phyloP scores from a whole-genome alignment of 2,329 filamentous ascomycete genomes.

The Beauveria australis region DNA sequence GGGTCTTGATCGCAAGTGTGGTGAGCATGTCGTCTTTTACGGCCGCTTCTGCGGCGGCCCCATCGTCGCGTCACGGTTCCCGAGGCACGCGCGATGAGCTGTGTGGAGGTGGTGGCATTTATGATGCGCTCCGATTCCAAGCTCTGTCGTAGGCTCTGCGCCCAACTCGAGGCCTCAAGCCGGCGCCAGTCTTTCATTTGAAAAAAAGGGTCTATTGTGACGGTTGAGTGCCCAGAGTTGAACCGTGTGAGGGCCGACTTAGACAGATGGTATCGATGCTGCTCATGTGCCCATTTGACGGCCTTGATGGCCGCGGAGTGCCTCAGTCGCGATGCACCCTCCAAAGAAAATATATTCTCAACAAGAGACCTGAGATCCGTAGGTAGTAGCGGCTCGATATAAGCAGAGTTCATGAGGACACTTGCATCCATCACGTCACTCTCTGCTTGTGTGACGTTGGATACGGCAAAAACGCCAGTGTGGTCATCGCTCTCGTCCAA shows the following conservation, averaged over 20 bases:
- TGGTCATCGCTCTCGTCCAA: conserved; percentile 18
- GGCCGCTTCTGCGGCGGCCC: background rate
- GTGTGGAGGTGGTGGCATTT: background rate
- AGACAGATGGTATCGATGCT: background rate
- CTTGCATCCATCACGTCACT: conserved; percentile 86
- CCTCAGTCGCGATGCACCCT: conserved; percentile 73
- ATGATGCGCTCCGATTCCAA: conserved; percentile 23
- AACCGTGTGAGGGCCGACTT: conserved; percentile 12
- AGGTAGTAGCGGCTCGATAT: conserved; percentile 67
- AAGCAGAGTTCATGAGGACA: conserved; percentile 85
- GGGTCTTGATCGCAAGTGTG: conserved; percentile 56
- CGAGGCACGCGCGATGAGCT: background rate
- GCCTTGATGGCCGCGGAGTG: conserved; percentile 79
- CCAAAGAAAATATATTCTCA: conserved; percentile 65
- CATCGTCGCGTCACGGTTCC: background rate
- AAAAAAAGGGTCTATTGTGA: conserved; percentile 13
- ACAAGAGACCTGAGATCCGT: conserved; percentile 68
- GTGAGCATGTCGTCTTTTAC: conserved; percentile 15
- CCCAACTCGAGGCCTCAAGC: conserved; percentile 29
- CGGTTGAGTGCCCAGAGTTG: conserved; percentile 4
- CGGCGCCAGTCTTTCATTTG: conserved; percentile 21
- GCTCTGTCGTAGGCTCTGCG: conserved; percentile 28
- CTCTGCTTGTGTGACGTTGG: conserved; percentile 63
- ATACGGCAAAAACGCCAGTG: conserved; percentile 62
- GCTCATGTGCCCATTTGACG: conserved; percentile 47